Evolutionary conservation across 768 basidiomycete genomes (phyloP).

Genomic region (Dacryopinax primogenitus): DNA sequence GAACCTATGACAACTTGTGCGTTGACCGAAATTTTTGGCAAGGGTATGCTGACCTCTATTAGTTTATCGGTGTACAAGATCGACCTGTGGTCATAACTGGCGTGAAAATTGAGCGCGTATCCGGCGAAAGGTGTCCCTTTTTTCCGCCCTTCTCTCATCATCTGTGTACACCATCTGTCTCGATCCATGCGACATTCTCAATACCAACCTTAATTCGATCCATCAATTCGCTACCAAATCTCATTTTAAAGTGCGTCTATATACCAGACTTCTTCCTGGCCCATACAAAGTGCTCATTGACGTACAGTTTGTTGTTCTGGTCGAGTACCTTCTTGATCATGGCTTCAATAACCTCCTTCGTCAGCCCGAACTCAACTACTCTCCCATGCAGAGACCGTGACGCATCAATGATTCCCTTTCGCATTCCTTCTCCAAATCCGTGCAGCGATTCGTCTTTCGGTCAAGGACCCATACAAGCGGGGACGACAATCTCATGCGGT

Average conservation of each 20-base stretch:
- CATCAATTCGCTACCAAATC: too few relatives aligned
- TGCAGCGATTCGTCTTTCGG: background rate
- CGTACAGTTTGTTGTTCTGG: background rate
- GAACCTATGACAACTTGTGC: conserved; percentile 68
- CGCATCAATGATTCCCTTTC: background rate
- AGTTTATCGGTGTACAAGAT: conserved; percentile 1
- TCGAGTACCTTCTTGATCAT: background rate
- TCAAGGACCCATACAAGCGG: background rate
- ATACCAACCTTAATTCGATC: too few relatives aligned
- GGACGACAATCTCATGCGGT: background rate
- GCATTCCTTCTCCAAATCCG: background rate
- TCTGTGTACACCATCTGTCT: too few relatives aligned
- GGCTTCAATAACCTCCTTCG: background rate
- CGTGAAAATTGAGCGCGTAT: background rate
- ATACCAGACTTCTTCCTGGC: background rate
- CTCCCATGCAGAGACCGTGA: background rate
- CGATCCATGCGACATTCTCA: too few relatives aligned
- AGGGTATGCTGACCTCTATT: background rate
- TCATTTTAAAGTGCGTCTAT: too few relatives aligned
- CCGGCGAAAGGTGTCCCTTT: too few relatives aligned
- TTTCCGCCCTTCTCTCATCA: too few relatives aligned
- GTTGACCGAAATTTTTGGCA: conserved; percentile 11
- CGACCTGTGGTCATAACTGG: background rate
- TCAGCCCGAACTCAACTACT: background rate
- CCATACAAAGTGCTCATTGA: background rate